Base-by-base conservation (phyloP, 225 moss, liverwort and hornwort species). In the Pseudoscleropodium purum region DNA sequence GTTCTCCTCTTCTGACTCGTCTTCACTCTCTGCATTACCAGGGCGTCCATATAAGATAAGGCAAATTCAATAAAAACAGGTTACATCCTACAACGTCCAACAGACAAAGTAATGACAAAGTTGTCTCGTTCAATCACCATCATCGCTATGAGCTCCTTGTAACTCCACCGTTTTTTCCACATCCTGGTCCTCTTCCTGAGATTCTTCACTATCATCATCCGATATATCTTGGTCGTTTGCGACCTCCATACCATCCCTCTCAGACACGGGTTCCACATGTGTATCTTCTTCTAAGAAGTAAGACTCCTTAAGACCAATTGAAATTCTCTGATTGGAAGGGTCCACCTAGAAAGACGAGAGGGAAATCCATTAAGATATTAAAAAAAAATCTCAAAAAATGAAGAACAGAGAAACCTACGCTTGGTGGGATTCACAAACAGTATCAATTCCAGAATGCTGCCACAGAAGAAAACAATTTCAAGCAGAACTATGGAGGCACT, bases 261-360 rank as follows among this genome's bases (percentile, higher is more conserved):
- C 92, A 89, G 89, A 74, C 56, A 77, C 76, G 34, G 84, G 62
- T 74, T 93, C 83, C 75, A 90, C 88, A 80, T 63, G 85, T 45
- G 41, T 75, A 60, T 81, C 89, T 41, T 84, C 57, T 65, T 88
- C 83, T 87, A 82, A 45, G 85, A 95, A 94, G 85, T 93, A 94
- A n/a, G 93, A 95, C 73, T 92, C 91, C 87, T 95, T 95, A n/a
- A 95, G 70, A 81, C 95, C 94, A 82, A 95, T 90, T 54, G 95
- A 92, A 79, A 95, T 91, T 60, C 95, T 92, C 78, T 91, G 67
- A 65, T 90, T 93, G 66, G 89, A 88, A 86, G 82, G 26, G 75
- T 95, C 91, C 72, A 93, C 87, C 95, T 95, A 90, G 36, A 84
- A 87, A 90, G 43, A 86, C 19, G 83, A 62, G 90, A 68, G 81